Conservation (phyloP, 495 filamentous ascomycete species). For the Neurospora sp. region DNA sequence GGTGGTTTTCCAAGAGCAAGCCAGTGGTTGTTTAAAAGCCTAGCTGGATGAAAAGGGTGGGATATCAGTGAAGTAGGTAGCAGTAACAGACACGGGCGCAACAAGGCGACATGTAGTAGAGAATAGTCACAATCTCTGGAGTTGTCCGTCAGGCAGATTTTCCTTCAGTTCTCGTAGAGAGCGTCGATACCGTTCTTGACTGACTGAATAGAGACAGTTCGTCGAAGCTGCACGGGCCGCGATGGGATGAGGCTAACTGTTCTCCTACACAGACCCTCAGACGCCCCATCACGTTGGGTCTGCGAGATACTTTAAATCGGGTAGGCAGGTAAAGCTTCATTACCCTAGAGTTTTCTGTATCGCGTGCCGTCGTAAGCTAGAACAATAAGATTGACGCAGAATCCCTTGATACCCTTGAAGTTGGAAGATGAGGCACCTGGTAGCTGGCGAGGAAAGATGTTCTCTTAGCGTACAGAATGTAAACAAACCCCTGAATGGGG, state of each 20-base stretch:
- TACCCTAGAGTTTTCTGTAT: neutral
- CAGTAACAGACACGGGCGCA: too few relatives aligned
- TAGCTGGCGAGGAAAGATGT: neutral
- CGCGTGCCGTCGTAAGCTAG: neutral
- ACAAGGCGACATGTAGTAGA: too few relatives aligned
- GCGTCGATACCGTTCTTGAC: too few relatives aligned
- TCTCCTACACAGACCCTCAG: neutral
- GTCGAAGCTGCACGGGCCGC: too few relatives aligned
- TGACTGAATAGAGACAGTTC: too few relatives aligned
- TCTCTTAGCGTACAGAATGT: neutral
- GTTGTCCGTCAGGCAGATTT: neutral
- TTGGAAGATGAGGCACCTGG: neutral
- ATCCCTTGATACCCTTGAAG: neutral
- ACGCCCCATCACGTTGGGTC: neutral
- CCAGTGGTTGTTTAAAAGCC: neutral
- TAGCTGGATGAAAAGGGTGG: neutral
- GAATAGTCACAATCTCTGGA: neutral
- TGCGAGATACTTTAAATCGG: neutral
- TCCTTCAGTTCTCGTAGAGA: neutral
- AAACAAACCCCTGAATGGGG: neutral
- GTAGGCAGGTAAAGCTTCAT: neutral
- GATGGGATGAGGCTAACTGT: too few relatives aligned
- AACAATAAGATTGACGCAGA: neutral
- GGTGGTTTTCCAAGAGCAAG: neutral
- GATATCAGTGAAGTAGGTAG: too few relatives aligned